phyloP scores from a whole-genome alignment of 1,284 basidiomycete species.

The Papiliotrema laurentii region DNA sequence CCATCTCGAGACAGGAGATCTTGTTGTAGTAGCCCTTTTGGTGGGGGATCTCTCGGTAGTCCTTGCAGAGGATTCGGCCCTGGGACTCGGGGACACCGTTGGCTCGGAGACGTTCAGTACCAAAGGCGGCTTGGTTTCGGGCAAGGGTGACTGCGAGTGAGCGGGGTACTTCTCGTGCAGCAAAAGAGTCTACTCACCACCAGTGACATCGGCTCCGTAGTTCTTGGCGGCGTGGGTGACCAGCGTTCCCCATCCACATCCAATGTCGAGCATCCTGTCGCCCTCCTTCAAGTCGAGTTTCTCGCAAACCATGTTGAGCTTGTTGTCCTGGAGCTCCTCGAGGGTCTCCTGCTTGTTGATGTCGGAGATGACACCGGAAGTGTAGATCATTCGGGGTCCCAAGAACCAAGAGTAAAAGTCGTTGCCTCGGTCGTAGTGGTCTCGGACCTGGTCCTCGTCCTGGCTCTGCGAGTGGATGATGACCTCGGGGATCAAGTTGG shows the following conservation, averaged over 20 bases:
- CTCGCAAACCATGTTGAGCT: constrained; percentile 88
- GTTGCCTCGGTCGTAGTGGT: constrained; percentile 94
- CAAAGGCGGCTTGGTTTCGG: constrained; percentile 87
- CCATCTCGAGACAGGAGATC: constrained; percentile 97
- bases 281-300: constrained; percentile 83
- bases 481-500: constrained; percentile 84
- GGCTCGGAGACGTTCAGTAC: constrained; percentile 76
- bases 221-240: constrained; percentile 95
- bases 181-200: constrained; percentile 46
- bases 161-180: too few species aligned
- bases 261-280: constrained; percentile 81
- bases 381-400: constrained; percentile 65
- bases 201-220: constrained; percentile 89
- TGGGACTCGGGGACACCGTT: constrained; percentile 72
- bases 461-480: constrained; percentile 83
- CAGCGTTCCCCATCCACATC: constrained; percentile 98
- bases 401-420: constrained; percentile 85
- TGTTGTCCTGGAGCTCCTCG: constrained; percentile 98
- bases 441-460: constrained; percentile 93
- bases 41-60: constrained; percentile 88
- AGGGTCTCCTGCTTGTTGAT: constrained; percentile 74
- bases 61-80: constrained; percentile 88
- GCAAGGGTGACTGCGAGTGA: constrained; percentile 69
- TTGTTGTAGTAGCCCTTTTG: constrained; percentile 79
- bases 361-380: constrained; percentile 81